Percentiles rank a stretch among this genome's conserved stretches.
These are phyloP conservation scores for Darksidea phi DNA, from an alignment of 495 filamentous ascomycete species.

Conservation along the genomic window DNA sequence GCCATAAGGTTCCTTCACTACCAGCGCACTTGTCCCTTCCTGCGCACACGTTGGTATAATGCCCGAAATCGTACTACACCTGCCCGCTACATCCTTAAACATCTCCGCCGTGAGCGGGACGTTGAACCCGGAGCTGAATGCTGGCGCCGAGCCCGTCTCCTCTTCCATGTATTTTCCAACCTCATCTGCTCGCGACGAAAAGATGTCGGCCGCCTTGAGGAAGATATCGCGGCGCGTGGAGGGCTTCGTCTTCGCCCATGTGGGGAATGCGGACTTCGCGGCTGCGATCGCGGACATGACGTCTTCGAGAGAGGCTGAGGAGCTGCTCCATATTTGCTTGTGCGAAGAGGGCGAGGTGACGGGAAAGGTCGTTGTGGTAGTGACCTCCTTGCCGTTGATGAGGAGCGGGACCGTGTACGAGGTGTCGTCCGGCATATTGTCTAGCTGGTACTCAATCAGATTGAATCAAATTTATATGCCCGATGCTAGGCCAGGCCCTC, in stretches of 20 bases:
- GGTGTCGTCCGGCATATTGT: neutral
- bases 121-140: constrained; percentile 53
- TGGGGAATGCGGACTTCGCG: constrained; percentile 65
- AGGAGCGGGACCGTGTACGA: constrained; percentile 61
- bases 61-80: constrained; percentile 58
- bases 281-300: constrained; percentile 61
- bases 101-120: constrained; percentile 58
- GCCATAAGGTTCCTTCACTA: constrained; percentile 79
- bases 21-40: constrained; percentile 61
- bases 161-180: constrained; percentile 59
- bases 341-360: constrained; percentile 64
- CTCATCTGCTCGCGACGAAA: constrained; percentile 64
- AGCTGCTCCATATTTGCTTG: constrained; percentile 59
- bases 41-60: constrained; percentile 56
- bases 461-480: too few relatives aligned
- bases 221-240: constrained; percentile 67
- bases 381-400: constrained; percentile 68
- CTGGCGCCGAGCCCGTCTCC: constrained; percentile 63
- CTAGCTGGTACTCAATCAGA: too few relatives aligned
- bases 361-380: constrained; percentile 61
- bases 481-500: too few relatives aligned
- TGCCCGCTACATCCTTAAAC: constrained; percentile 68
- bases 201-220: constrained; percentile 65
- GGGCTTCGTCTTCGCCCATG: constrained; percentile 66
- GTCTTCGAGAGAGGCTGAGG: constrained; percentile 62